Evolutionary conservation across 73 alveolate species (phyloP).

Genomic region (Paramecium tetraurelia): DNA sequence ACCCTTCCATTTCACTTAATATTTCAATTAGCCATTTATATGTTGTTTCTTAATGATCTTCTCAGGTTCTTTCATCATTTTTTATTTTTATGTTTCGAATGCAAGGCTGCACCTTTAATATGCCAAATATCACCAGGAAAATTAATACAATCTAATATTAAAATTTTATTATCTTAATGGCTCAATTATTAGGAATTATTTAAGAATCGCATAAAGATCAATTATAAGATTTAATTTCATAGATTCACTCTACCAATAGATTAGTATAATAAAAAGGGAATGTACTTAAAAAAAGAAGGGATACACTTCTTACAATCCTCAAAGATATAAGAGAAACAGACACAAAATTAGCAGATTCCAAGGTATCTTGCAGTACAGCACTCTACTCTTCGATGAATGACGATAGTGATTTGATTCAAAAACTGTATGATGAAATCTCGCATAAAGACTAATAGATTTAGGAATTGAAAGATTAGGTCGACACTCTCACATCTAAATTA

Average conservation of each 20-base stretch:
- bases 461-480: background rate
- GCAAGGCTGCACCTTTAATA: background rate
- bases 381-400: background rate
- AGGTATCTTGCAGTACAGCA: background rate
- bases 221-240: background rate
- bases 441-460: background rate
- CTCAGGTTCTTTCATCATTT: constrained; percentile 32
- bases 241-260: background rate
- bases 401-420: background rate
- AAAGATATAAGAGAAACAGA: background rate
- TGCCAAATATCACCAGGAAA: background rate
- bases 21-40: background rate
- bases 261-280: background rate
- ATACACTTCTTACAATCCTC: background rate
- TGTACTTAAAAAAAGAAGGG: background rate
- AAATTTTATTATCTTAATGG: background rate
- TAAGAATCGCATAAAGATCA: background rate
- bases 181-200: background rate
- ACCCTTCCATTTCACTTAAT: constrained; percentile 43
- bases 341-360: background rate
- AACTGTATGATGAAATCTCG: background rate
- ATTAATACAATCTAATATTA: background rate
- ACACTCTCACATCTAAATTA: background rate
- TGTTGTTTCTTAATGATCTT: background rate
- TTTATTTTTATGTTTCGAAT: background rate